Base-by-base conservation (phyloP, 805 yeast species). In the Starmera caribaea region DNA sequence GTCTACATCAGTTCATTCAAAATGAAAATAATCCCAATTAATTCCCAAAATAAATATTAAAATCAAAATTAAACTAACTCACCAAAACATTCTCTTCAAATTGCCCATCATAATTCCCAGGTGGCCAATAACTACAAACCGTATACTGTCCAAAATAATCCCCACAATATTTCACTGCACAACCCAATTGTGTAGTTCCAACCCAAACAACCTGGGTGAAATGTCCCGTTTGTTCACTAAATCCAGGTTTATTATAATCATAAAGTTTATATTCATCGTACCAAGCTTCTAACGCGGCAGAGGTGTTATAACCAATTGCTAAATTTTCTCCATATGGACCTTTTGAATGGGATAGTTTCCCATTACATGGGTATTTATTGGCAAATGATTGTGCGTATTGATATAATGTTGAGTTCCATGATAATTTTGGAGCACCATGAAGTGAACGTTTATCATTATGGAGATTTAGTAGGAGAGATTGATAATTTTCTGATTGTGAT, bases 171-270 rank as follows among this genome's bases (percentile, higher is more conserved):
- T 72, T 71, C 53, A 62, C 62, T 16, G 81, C 92, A 64, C 95
- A 85, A 15, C 94, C 95, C 13, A 85, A 41, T 46, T 66, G 57
- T 9, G 76, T 66, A 27, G 85, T 65, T 24, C 63, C 57, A 46
- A 68, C 71, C 95, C 95, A 85, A 28, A 85, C 74, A 35, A 85
- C 64, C 58, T 83, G 92, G 16, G 94, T 82, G 62, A 83, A 84
- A 59, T 84, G 95, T 14, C 89, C 90, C 13, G 88, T 74, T 2
- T 56, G 51, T 27, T 53, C 62, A 34, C 67, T 49, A 59, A 65
- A 72, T 2, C 61, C 68, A 4, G 76, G 74, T 39, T 65, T 62
- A 28, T 63, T 52, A 60, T 70, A 81, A 51, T 71, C 59, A 58
- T 80, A 82, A 7, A 54, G 38, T 35, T 50, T 41, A 40, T 76